Base-by-base conservation (phyloP, 129 eudicot genomes). In the Glebionis coronaria region DNA sequence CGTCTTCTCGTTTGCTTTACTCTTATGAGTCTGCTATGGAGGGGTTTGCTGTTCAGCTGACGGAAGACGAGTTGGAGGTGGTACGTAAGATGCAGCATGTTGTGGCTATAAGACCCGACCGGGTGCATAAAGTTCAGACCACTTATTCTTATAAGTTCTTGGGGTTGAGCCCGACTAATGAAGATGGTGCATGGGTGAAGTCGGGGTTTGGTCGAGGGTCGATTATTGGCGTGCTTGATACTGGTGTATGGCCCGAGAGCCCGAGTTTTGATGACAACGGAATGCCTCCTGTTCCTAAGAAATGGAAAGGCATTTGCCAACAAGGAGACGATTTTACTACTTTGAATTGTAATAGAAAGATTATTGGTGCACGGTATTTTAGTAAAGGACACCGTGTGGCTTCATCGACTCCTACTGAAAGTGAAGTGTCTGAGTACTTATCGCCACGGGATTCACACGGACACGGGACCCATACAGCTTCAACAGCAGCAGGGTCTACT, bases 231-330 rank as follows among this genome's bases (percentile, higher is more conserved):
- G 78, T 93, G 4, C 93, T 93, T 15, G 99, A 94, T 69, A 94
- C 97, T 1, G 99, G 97, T 6, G 87, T 83, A 15, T 94, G 99
- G 97, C 97, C 95, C 0, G 99, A 94, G 66, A 89, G 97, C 71
- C 99, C 99, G 61, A 94, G 99, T 63, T 89, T 89, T 61, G 73
- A 77, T 50, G 97, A 94, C 64, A 65, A 29, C 0, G 88, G 79
- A 55, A 89, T 90, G 95, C 93, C 95, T 12, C 88, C 87, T 10
- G 82, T 80, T 52, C 99, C 97, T 1, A n/a, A 50, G 56, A 83
- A 73, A 69, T 94, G 99, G 95, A 73, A 67, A 71, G 97, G 99
- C 67, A 52, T 83, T 29, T 94, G 99, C 77, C 95, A 94, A 76
- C 70, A 69, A 47, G 99, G 99, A 0, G 78, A 89, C 23, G 46